phyloP scores from a whole-genome alignment of 345 rosid genomes.

The Lepidium didymum region DNA sequence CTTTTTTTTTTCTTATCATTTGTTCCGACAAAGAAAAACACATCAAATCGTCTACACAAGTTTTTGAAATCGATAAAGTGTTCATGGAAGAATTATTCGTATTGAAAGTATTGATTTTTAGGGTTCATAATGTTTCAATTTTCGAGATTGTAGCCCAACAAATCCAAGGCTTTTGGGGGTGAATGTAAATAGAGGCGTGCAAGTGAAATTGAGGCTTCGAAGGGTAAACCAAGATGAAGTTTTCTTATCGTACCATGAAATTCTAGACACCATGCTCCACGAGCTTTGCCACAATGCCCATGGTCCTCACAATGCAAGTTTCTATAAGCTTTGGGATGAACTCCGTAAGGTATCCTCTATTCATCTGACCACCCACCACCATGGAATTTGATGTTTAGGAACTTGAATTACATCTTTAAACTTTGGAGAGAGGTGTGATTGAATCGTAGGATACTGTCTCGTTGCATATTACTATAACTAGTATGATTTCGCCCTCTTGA shows the following conservation, averaged over 20 bases:
- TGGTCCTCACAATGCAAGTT: constrained; percentile 78
- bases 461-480: background rate
- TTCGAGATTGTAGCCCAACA: constrained; percentile 43
- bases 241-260: constrained; percentile 58
- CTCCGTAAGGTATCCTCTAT: constrained; percentile 50
- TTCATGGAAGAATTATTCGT: background rate
- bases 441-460: background rate
- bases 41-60: too few species aligned
- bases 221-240: constrained; percentile 54
- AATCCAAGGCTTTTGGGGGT: constrained; percentile 65
- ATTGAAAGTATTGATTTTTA: background rate
- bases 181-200: constrained; percentile 63
- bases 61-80: background rate
- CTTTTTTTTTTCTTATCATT: background rate
- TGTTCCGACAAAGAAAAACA: too few species aligned
- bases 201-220: constrained; percentile 76
- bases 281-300: constrained; percentile 87
- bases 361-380: background rate
- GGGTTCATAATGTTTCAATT: background rate
- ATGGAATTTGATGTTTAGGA: background rate
- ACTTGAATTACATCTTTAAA: background rate
- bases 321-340: constrained; percentile 94
- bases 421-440: background rate
- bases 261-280: constrained; percentile 94
- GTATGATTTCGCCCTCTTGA: background rate